phyloP scores from a whole-genome alignment of 306 rosid species.

The Prosopis cineraria region DNA sequence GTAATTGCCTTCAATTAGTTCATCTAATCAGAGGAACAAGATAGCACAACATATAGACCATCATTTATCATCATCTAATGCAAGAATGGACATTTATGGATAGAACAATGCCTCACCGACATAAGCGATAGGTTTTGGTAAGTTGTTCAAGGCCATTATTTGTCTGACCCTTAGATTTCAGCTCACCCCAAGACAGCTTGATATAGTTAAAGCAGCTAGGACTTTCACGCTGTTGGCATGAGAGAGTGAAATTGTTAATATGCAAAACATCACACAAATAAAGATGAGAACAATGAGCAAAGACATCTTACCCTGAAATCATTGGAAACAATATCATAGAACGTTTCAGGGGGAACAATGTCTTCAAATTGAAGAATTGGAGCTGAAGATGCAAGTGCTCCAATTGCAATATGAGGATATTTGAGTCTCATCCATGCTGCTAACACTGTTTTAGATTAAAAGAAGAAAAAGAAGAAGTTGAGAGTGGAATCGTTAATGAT shows the following conservation, averaged over 20 bases:
- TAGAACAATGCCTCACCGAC: conserved; percentile 53
- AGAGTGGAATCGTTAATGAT: neutral
- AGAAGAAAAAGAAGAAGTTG: neutral
- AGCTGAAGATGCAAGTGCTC: conserved; percentile 91
- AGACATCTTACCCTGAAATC: conserved; percentile 56
- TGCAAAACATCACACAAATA: neutral
- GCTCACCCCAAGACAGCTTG: conserved; percentile 67
- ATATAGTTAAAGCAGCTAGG: conserved; percentile 69
- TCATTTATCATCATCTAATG: neutral
- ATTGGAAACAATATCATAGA: conserved; percentile 76
- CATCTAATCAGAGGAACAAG: conserved; percentile 35
- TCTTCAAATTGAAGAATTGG: conserved; percentile 91
- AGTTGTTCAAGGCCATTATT: conserved; percentile 57
- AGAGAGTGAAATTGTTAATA: conserved; percentile 28
- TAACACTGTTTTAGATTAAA: conserved; percentile 54
- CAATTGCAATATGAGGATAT: conserved; percentile 84
- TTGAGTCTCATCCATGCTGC: conserved; percentile 98
- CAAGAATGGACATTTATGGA: conserved; percentile 14
- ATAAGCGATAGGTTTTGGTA: conserved; percentile 60
- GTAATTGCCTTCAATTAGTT: conserved; percentile 32
- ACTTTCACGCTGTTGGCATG: conserved; percentile 67
- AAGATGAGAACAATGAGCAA: neutral
- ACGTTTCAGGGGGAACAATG: conserved; percentile 71
- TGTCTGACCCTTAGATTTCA: conserved; percentile 50
- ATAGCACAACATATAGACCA: conserved; percentile 15